Evolutionary conservation across 1,284 basidiomycete species (phyloP).

Genomic region (Moniliophthora roreri): DNA sequence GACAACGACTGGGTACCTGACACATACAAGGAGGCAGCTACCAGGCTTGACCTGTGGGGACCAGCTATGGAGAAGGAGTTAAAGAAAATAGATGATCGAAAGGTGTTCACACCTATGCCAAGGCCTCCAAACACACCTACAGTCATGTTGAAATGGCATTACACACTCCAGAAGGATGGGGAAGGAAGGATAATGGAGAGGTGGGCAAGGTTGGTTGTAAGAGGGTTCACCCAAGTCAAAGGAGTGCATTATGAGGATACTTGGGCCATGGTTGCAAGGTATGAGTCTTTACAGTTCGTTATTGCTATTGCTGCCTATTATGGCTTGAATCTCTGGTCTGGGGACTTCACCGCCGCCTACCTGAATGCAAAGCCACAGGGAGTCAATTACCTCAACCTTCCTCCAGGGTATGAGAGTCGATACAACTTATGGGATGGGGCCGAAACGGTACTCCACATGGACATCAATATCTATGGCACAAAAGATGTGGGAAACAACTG

Average conservation of each 20-base stretch:
- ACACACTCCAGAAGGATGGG: background rate
- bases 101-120: background rate
- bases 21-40: no score
- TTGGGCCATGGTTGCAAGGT: background rate
- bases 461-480: constrained; percentile 8
- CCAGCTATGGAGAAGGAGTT: background rate
- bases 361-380: background rate
- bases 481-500: constrained; percentile 9
- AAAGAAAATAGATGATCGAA: background rate
- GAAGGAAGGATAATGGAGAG: background rate
- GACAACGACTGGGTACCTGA: no score
- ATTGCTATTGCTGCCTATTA: background rate
- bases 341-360: constrained; percentile 7
- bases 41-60: no score
- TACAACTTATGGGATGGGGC: background rate
- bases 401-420: background rate
- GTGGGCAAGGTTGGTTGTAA: background rate
- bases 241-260: constrained; percentile 1
- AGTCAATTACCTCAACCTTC: constrained; percentile 5
- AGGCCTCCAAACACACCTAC: background rate
- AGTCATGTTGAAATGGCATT: background rate
- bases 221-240: background rate
- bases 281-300: constrained; percentile 3
- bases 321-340: background rate
- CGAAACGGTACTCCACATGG: background rate